Base-by-base conservation (phyloP, 441 rosid genomes). In the Bruguiera hainesii region DNA sequence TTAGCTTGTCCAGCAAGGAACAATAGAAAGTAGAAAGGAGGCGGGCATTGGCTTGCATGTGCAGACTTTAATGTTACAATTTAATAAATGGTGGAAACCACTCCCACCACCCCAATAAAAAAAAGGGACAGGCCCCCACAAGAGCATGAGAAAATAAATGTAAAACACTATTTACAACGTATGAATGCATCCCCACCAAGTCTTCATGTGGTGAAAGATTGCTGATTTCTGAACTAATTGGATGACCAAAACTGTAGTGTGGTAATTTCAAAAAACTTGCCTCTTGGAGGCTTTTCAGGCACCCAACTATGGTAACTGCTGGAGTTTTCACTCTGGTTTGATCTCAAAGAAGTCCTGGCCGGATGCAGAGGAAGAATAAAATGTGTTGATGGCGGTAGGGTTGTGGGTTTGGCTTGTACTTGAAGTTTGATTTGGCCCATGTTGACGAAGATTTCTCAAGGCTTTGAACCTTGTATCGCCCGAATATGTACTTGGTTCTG, bases 401-500 rank as follows among this genome's bases (percentile, higher is more conserved):
- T 61, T 71, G 28, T 66, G 78, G 49, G 72, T 49, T 58, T 78
- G 68, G 71, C 82, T 78, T 72, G 67, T 62, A 46, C 72, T 65
- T 8, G n/a, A n/a, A 65, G 71, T 70, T 29, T 65, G 75, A 48
- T 61, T 61, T 28, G 60, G 73, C 66, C 56, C 68, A 16, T 65
- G 81, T 50, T 53, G 29, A 11, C 67, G 68, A 7, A 76, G 76
- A 51, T 81, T 87, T 75, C 84, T 76, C 56, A 81, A 58, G 72
- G 74, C 80, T 59, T 83, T 84, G 48, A 86, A 80, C 71, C 87
- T 71, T 62, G 80, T 39, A 46, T 80, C 90, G 42, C 84, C 86
- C 0, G 71, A 66, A 8, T 77, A 83, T 21, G 66, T 71, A 70
- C 84, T 75, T 31, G 87, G 78, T 31, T 78, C 83, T 0, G 84